Base-by-base conservation (phyloP, 2,329 filamentous ascomycete genomes). In the Nectriaceae sp. region DNA sequence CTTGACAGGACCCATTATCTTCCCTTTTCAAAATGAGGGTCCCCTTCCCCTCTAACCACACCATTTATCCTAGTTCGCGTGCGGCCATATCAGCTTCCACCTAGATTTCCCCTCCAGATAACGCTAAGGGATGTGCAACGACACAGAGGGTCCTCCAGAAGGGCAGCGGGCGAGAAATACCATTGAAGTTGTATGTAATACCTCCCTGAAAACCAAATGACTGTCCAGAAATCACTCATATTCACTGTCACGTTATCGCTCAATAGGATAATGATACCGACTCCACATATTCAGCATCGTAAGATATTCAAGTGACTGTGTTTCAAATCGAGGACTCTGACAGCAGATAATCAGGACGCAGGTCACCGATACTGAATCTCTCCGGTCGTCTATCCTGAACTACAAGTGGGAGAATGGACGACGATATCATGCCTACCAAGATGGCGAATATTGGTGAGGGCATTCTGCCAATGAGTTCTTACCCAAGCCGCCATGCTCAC, bases 371-470 rank as follows among this genome's bases (percentile, higher is more conserved):
- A 54, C 49, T 2, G 43, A 40, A 29, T 54, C 52, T 2, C 38
- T 54, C 21, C 26, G 46, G 19, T 44, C 49, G 1, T 54, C 52
- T 11, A 52, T 54, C 4, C 26, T 54, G 5, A 54, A 40, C 24
- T 54, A 54, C 54, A 61, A 68, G 36, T 75, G 71, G 51, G 71
- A 77, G 46, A 70, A 77, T 43, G 75, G 75, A 3, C 69, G 76
- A 3, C 67, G 74, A 8, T 80, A 79, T 51, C 73, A 77, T 54
- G 68, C 67, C 40, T 75, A 71, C 57, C 68, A 70, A 33, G 69
- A 75, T 37, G 77, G 76, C 22, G 57, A 66, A 39, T 72, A 73
- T 47, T 54, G 52, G 52, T 52, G 15, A 43, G 43, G 16, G 15
- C 26, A 31, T 15, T 8, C 20, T 19, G 10, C n/a, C 18, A 18